phyloP scores from a whole-genome alignment of 768 basidiomycete species.

The Kwoniella bestiolae region DNA sequence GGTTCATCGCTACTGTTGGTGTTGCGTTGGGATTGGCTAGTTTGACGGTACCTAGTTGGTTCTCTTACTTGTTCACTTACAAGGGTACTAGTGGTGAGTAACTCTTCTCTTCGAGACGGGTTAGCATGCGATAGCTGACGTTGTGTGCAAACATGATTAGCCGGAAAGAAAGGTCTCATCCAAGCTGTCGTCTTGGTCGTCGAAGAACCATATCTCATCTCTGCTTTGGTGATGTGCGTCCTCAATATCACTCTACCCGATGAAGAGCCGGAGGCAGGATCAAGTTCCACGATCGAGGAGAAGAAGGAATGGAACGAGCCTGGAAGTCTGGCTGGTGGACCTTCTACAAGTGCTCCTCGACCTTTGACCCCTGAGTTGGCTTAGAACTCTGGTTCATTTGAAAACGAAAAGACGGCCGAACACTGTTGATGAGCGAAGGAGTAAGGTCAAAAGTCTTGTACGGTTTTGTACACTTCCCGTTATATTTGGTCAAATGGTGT shows the following conservation, averaged over 20 bases:
- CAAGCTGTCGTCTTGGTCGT: conserved; percentile 34
- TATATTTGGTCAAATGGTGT: too few relatives aligned
- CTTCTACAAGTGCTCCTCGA: neutral
- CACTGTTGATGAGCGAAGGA: too few relatives aligned
- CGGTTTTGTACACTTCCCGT: too few relatives aligned
- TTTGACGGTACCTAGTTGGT: conserved; percentile 33
- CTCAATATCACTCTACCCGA: conserved; percentile 30
- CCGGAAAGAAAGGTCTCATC: conserved; percentile 32
- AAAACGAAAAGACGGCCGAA: too few relatives aligned
- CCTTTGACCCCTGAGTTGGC: conserved; percentile 9
- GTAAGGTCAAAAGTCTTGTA: too few relatives aligned
- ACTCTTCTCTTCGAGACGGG: neutral
- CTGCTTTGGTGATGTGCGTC: conserved; percentile 25
- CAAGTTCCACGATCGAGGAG: conserved; percentile 11
- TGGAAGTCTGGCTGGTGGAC: conserved; percentile 8
- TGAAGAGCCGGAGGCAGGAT: conserved; percentile 5
- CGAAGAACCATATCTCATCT: conserved; percentile 38
- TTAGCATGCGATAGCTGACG: too few relatives aligned
- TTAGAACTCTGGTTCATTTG: neutral
- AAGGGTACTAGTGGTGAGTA: conserved; percentile 29
- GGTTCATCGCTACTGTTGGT: conserved; percentile 35
- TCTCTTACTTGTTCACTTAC: conserved; percentile 41
- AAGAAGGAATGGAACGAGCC: conserved; percentile 24
- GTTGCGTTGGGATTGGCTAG: conserved; percentile 36
- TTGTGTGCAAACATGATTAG: neutral